Base-by-base conservation (phyloP, 106 monocot species). In the Iris macrosiphon region DNA sequence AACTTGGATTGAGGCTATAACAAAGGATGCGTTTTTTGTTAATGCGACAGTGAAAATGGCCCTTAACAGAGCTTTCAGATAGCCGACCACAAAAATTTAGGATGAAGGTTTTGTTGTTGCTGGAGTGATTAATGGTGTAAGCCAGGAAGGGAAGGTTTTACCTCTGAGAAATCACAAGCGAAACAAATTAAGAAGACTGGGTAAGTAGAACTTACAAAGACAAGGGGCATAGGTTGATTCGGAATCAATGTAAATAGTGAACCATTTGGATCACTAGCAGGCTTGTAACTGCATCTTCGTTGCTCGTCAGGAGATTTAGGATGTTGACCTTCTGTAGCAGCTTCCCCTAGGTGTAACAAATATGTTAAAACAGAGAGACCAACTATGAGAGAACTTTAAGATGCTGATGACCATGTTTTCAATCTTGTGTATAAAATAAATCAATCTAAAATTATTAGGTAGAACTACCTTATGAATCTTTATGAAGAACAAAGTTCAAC, bases 131-230 rank as follows among this genome's bases (percentile, higher is more conserved):
- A n/a, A n/a, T n/a, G n/a, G n/a, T n/a, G n/a, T n/a, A n/a, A n/a
- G n/a, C n/a, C n/a, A n/a, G n/a, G n/a, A n/a, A n/a, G n/a, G n/a
- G n/a, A n/a, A n/a, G n/a, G n/a, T n/a, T n/a, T n/a, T n/a, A n/a
- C n/a, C n/a, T n/a, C n/a, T n/a, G n/a, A n/a, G n/a, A n/a, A n/a
- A n/a, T n/a, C n/a, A n/a, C n/a, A n/a, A n/a, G n/a, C n/a, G n/a
- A n/a, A n/a, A n/a, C n/a, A n/a, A n/a, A n/a, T n/a, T n/a, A 25
- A n/a, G 16, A 14, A 20, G 17, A 24, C 7, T 27, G 22, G 22
- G 0, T 29, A 9, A 45, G 26, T 19, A 33, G 18, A 21, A 57
- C 67, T 73, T 69, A 79, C 78, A 40, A 52, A 27, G 22, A 39
- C 31, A 54, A 68, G 67, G 18, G 44, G 5, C 15, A 10, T 35